Evolutionary conservation across 306 rosid species (phyloP).

Genomic region (Cicer judaicum): DNA sequence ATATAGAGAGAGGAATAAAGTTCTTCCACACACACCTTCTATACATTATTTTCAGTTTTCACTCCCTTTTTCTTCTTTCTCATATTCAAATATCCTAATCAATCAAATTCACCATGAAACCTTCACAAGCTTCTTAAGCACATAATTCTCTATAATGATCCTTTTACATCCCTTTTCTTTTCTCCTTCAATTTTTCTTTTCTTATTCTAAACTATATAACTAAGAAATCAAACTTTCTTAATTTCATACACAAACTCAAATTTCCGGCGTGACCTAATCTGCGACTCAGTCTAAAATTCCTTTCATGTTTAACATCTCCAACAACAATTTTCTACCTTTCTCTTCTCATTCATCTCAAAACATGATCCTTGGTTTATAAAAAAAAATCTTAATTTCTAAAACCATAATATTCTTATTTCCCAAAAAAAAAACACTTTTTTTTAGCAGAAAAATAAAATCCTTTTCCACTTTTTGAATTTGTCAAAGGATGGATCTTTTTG

Average conservation of each 20-base stretch:
- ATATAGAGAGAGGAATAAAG: not conserved
- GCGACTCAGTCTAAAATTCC: not conserved
- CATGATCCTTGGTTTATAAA: conserved; percentile 34
- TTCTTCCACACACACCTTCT: not conserved
- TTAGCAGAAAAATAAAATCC: not conserved
- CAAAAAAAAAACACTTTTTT: not conserved
- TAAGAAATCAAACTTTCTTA: not conserved
- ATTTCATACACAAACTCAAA: not conserved
- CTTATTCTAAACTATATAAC: no score
- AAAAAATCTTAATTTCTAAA: no score
- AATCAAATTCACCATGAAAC: conserved; percentile 18
- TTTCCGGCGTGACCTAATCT: not conserved
- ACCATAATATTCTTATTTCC: no score
- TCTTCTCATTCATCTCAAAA: conserved; percentile 37
- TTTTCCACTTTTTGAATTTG: not conserved
- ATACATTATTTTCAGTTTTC: conserved; percentile 24
- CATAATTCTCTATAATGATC: no score
- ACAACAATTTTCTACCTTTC: not conserved
- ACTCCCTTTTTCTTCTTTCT: conserved; percentile 19
- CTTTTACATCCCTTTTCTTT: no score
- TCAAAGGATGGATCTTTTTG: conserved; percentile 54
- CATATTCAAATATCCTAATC: conserved; percentile 16
- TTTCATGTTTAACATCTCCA: not conserved
- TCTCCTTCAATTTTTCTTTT: no score
- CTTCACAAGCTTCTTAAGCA: conserved; percentile 35